Evolutionary conservation across 108 stramenopile genomes (phyloP), one percentile per base, ranked within the genome.

Genomic region (Nitzschia sp.): DNA sequence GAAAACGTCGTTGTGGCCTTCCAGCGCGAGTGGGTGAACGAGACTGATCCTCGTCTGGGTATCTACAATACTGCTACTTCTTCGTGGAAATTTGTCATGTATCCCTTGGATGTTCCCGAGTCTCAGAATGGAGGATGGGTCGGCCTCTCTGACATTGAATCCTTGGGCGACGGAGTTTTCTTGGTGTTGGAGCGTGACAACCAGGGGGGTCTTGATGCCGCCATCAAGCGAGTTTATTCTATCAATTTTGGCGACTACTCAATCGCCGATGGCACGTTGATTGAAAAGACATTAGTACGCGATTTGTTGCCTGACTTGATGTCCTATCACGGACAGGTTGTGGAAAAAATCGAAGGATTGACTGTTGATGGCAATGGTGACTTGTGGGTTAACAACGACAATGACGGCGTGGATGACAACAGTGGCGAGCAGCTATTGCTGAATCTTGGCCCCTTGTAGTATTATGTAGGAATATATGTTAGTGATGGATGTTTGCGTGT

Each of bases 41-140:
- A 87, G 2, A 45, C 54, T 13, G 28, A 79, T 33, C 88, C 88
- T 21, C 82, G 82, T 15, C 17, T 92, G 23, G 78, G 66, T 32
- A 64, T 92, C 36, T 89, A 84, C 67, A 62, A 80, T 47, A 64
- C 55, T 1, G 68, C 36, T 21, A 54, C 24, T 15, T 68, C 42
- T 17, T 51, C 3, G 9, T 85, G 87, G 87, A 79, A 61, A n/a
- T 79, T 68, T 46, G 76, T 65, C 46, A 84, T 76, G 34, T 89
- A 87, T 64, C 88, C 86, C 1, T 65, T 92, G 19, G 87, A 89
- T 34, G 33, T 27, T 13, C 61, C 64, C 8, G 69, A 76, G 32
- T 87, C 86, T 65, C 84, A 75, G 35, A 63, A 62, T 21, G 90
- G 90, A 34, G 90, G 90, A 15, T 91, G 87, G 90, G 85, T 91